phyloP scores from a whole-genome alignment of 2,329 filamentous ascomycete species.

The Colletotrichum australisinense region DNA sequence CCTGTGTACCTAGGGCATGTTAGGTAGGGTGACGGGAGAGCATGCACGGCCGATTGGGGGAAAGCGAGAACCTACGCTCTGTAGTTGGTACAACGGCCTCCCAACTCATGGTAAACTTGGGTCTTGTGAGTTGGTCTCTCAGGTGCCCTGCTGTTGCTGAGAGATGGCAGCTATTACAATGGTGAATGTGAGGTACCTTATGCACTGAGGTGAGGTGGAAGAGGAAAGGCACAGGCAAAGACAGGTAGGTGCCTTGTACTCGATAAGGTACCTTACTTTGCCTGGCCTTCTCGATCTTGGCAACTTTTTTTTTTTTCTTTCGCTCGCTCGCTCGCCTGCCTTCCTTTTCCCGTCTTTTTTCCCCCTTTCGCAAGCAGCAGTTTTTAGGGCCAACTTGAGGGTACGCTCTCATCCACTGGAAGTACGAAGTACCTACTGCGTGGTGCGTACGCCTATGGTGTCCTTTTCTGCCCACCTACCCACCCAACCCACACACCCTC shows the following conservation, averaged over 20 bases:
- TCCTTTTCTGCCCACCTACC: not conserved
- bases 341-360: constrained; percentile 6
- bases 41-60: not conserved
- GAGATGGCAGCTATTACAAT: not conserved
- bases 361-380: not conserved
- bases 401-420: not conserved
- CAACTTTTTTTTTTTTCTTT: not conserved
- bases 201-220: not conserved
- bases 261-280: not conserved
- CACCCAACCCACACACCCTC: not conserved
- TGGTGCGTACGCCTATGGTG: not conserved
- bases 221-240: too few species aligned
- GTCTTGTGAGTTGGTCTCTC: not conserved
- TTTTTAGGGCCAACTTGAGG: too few species aligned
- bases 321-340: too few species aligned
- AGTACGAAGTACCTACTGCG: too few species aligned
- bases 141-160: not conserved
- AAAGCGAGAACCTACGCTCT: not conserved
- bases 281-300: not conserved
- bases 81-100: not conserved
- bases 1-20: not conserved
- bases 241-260: not conserved
- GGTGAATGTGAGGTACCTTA: not conserved
- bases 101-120: too few species aligned
- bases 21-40: not conserved